Base-by-base conservation (phyloP, 2,329 filamentous ascomycete species). In the Eurotiales sp. region DNA sequence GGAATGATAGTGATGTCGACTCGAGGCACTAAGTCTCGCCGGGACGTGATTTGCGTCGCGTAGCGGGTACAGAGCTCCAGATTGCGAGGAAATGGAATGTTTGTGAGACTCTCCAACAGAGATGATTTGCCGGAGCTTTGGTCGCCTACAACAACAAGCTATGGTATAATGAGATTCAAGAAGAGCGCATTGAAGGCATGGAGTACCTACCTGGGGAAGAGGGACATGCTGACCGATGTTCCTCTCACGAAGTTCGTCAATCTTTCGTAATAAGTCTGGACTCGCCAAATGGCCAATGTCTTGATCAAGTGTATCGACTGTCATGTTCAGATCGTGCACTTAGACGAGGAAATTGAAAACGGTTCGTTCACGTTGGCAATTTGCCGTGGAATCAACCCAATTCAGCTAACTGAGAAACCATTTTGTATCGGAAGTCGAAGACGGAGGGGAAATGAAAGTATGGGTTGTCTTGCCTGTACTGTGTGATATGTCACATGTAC, bases 81-180 rank as follows among this genome's bases (percentile, higher is more conserved):
- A 21, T 65, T 61, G 3, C 64, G 64, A 25, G 72, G 73, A 50
- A 75, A 72, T 1, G 64, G 64, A 1, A 73, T 52, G 1, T 60
- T 57, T 2, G 68, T 71, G 58, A 69, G 51, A 68, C 97, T 99
- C 75, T 99, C 93, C 65, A 99, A 76, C 62, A 97, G 93, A 17
- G 93, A 97, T 80, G 90, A 96, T 85, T 99, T 99, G 75, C 93
- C 93, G 72, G 91, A 96, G 19, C 93, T 97, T 77, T 99, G 93
- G 73, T 91, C 96, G 67, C 93, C 93, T 51, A 99, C 93, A 61
- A 99, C 93, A 61, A 88, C 92, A 70, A 99, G 99, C 78, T 99
- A 93, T 49, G 19, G 23, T n/a, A 32, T 12, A 30, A 21, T 45
- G 23, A 45, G 42, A 45, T 45, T 21, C 12, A 8, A 34, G 27